Evolutionary conservation across 345 rosid genomes (phyloP).

Genomic region (Eucalyptus leucophloia): DNA sequence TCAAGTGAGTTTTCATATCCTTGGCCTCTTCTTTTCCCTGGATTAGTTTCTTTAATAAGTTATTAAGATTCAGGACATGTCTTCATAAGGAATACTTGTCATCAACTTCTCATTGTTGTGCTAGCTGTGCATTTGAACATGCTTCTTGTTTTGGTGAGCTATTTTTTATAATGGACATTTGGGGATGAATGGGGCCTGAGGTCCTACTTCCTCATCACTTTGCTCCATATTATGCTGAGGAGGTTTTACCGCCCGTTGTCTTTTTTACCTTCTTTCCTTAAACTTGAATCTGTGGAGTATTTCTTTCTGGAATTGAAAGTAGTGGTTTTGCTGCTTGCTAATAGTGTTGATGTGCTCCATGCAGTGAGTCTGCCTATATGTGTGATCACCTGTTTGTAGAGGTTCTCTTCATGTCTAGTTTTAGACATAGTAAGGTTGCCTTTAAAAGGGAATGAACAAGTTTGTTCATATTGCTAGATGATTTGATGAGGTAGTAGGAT

Average conservation of each 20-base stretch:
- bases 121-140: background rate
- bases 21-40: background rate
- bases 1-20: constrained; percentile 47
- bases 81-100: background rate
- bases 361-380: background rate
- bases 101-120: background rate
- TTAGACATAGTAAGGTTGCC: background rate
- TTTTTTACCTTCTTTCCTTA: background rate
- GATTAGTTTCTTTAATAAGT: background rate
- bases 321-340: background rate
- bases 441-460: background rate
- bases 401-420: background rate
- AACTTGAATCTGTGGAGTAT: background rate
- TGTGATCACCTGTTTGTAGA: background rate
- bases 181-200: background rate
- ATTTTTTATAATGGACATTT: background rate
- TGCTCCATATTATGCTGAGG: background rate
- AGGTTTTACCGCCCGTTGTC: background rate
- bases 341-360: background rate
- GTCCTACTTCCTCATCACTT: background rate
- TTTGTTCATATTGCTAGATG: background rate
- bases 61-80: background rate
- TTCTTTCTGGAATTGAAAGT: background rate
- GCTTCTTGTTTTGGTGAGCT: background rate
- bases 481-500: background rate